Conservation (phyloP, 805 yeast genomes). For the Starmerella khaoyaiensis region DNA sequence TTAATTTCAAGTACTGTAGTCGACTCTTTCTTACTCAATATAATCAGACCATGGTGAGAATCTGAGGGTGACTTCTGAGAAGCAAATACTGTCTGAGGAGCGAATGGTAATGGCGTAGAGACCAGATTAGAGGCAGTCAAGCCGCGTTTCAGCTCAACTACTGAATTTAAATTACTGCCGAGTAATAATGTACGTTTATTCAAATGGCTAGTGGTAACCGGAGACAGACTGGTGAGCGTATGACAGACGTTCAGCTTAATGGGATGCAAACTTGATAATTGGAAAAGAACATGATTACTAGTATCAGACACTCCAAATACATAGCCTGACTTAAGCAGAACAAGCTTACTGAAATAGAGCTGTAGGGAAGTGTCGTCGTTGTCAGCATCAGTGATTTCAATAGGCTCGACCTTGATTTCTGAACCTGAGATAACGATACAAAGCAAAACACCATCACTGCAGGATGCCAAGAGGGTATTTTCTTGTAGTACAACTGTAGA, state of each 20-base stretch:
- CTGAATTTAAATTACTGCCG: too few species aligned
- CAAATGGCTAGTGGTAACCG: slow-evolving; percentile 4
- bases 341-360: slow-evolving; percentile 36
- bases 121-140: slow-evolving; percentile 50
- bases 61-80: slow-evolving; percentile 34
- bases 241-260: slow-evolving; percentile 8
- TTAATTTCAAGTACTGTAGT: slow-evolving; percentile 69
- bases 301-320: slow-evolving; percentile 52
- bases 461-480: slow-evolving; percentile 30
- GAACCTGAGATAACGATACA: background rate
- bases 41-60: slow-evolving; percentile 46
- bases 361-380: background rate
- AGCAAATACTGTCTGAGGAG: slow-evolving; percentile 52
- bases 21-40: slow-evolving; percentile 49
- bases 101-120: slow-evolving; percentile 54
- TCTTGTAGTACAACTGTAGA: slow-evolving; percentile 62
- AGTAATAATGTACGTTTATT: slow-evolving; percentile 31
- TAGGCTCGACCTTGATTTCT: background rate
- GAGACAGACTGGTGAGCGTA: slow-evolving; percentile 3
- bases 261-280: slow-evolving; percentile 52
- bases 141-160: slow-evolving; percentile 41
- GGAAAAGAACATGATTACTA: slow-evolving; percentile 58
- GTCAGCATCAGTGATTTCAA: background rate
- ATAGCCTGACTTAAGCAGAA: slow-evolving; percentile 51
- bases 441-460: background rate